Percentiles rank a stretch among this genome's conserved stretches.
phyloP scores from a whole-genome alignment of 2,329 filamentous ascomycete species.

The Penicillium concentricum region DNA sequence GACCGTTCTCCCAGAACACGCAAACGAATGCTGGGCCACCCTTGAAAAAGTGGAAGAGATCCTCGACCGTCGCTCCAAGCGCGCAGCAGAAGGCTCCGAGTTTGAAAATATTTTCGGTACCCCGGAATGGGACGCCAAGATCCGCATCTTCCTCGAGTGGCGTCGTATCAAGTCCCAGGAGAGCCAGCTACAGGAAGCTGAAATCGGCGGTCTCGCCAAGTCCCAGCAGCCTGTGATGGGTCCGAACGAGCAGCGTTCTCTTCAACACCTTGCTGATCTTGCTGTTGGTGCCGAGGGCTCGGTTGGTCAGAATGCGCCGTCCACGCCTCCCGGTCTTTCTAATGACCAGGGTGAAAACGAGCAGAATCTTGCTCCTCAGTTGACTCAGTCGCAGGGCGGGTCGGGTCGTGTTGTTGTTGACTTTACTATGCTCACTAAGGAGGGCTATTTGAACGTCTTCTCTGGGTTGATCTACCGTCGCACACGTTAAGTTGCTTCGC shows the following conservation, averaged over 20 bases:
- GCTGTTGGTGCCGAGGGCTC: conserved; percentile 45
- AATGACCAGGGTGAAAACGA: conserved; percentile 28
- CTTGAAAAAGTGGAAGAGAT: conserved; percentile 54
- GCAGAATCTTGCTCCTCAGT: conserved; percentile 27
- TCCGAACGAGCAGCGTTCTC: conserved; percentile 45
- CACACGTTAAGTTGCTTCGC: conserved; percentile 19
- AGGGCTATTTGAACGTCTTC: conserved; percentile 45
- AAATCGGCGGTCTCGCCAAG: conserved; percentile 14
- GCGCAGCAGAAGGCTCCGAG: conserved; percentile 28
- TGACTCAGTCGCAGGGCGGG: conserved; percentile 22
- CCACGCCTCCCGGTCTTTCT: conserved; percentile 27
- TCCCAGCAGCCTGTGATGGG: conserved; percentile 37
- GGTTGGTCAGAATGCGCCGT: conserved; percentile 30
- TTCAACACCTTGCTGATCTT: conserved; percentile 45
- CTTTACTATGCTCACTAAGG: conserved; percentile 42
- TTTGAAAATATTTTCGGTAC: conserved; percentile 42
- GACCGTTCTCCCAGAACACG: conserved; percentile 40
- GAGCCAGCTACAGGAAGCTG: conserved; percentile 30
- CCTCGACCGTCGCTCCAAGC: conserved; percentile 46
- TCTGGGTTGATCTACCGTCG: conserved; percentile 37
- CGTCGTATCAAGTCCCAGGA: conserved; percentile 37
- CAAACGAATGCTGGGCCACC: conserved; percentile 39
- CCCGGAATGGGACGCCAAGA: conserved; percentile 41
- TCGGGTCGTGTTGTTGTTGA: conserved; percentile 37
- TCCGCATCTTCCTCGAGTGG: conserved; percentile 42